Conservation (phyloP, 208 protist genomes). For the Phytomonas sp. region DNA sequence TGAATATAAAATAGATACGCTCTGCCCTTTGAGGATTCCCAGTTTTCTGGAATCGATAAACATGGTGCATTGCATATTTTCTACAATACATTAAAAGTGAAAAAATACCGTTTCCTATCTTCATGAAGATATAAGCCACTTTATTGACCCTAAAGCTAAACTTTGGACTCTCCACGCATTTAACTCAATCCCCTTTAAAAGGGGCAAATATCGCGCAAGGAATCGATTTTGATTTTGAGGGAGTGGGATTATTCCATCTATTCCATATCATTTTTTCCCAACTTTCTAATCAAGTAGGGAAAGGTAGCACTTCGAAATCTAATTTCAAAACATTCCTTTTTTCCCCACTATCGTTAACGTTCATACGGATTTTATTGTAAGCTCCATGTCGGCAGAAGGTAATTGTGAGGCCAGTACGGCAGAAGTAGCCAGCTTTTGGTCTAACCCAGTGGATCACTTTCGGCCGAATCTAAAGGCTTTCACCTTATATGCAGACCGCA, state of each 20-base stretch:
- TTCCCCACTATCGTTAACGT: not conserved
- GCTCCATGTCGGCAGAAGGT: slow-evolving; percentile 27
- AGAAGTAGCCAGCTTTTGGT: slow-evolving; percentile 66
- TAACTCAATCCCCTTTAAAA: not conserved
- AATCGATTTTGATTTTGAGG: not conserved
- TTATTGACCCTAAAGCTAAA: slow-evolving; percentile 4
- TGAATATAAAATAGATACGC: not conserved
- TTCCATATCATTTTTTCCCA: slow-evolving; percentile 6
- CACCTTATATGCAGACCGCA: slow-evolving; percentile 79
- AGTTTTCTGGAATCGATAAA: not conserved
- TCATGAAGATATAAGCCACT: not conserved
- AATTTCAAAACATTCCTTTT: slow-evolving; percentile 11
- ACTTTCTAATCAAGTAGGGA: not conserved
- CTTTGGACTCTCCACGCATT: slow-evolving; percentile 8
- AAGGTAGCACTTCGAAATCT: not conserved
- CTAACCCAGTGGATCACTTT: slow-evolving; percentile 88
- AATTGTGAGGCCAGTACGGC: slow-evolving; percentile 16
- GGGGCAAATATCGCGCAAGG: not conserved
- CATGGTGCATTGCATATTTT: not conserved
- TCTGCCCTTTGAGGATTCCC: not conserved
- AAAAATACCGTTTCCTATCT: slow-evolving; percentile 1
- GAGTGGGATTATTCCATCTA: not conserved
- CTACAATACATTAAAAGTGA: not conserved
- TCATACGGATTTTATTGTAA: not conserved
- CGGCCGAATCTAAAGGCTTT: slow-evolving; percentile 83